phyloP scores from a whole-genome alignment of 2,329 filamentous ascomycete species.

The Microcyclospora tardicrescens region DNA sequence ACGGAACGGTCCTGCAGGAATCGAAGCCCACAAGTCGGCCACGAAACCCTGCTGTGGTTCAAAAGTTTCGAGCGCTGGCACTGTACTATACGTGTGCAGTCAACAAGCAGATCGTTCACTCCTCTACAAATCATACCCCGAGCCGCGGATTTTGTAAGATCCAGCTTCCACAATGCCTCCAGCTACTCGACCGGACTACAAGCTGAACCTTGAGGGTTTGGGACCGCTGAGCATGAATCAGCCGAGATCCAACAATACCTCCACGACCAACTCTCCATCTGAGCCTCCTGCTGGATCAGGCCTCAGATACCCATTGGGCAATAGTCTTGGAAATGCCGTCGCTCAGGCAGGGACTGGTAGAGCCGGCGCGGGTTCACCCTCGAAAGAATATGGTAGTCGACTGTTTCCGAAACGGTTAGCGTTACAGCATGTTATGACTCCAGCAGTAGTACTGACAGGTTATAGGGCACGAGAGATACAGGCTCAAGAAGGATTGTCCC shows the following conservation, averaged over 20 bases:
- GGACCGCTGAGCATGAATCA: conserved; percentile 53
- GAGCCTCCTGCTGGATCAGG: conserved; percentile 53
- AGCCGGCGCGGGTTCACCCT: conserved; percentile 89
- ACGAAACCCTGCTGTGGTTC: too few relatives aligned
- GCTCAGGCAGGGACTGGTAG: conserved; percentile 45
- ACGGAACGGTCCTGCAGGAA: too few relatives aligned
- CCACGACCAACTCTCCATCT: conserved; percentile 65
- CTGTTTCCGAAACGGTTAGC: conserved; percentile 85
- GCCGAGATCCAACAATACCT: conserved; percentile 65
- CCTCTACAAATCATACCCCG: too few relatives aligned
- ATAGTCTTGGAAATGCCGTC: conserved; percentile 42
- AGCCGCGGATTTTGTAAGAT: too few relatives aligned
- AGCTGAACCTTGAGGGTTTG: conserved; percentile 73
- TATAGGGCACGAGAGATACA: conserved; percentile 85
- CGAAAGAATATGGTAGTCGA: conserved; percentile 73
- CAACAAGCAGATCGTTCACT: too few relatives aligned
- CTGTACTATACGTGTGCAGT: too few relatives aligned
- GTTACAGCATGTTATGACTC: neutral
- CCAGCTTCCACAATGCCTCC: conserved; percentile 63
- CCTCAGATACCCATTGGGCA: conserved; percentile 60
- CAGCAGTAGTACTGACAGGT: conserved; percentile 4
- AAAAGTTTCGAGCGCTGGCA: too few relatives aligned
- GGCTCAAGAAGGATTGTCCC: conserved; percentile 77
- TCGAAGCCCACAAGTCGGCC: too few relatives aligned
- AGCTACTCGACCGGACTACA: conserved; percentile 62